A percentile compares a stretch with the other conserved stretches of the same genome.
These are phyloP conservation scores for Lichina pygmaea DNA, from an alignment of 495 filamentous ascomycete genomes.

Conservation along the genomic window DNA sequence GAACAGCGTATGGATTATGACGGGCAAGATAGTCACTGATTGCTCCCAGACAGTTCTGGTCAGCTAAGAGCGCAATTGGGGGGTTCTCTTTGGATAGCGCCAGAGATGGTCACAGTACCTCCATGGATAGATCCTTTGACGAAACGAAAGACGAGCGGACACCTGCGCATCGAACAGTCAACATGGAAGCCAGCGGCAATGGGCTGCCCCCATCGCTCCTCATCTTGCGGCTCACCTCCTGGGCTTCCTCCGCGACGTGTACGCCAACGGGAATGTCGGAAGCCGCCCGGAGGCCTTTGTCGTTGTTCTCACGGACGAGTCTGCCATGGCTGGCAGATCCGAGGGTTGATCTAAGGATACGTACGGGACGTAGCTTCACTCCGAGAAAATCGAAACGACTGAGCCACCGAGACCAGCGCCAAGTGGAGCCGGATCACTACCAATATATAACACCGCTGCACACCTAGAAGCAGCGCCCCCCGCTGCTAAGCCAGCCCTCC, in stretches of 20 bases:
- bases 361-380: too few species aligned
- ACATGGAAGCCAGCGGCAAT: too few species aligned
- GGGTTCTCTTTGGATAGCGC: neutral
- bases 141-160: slow-evolving; percentile 49
- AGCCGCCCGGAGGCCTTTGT: neutral
- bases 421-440: too few species aligned
- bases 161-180: slow-evolving; percentile 13
- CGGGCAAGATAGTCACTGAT: slow-evolving; percentile 28
- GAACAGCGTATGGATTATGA: slow-evolving; percentile 35
- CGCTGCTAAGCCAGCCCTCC: too few species aligned
- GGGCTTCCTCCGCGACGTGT: slow-evolving; percentile 28
- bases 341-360: too few species aligned
- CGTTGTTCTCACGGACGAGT: too few species aligned
- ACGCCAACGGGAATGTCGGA: slow-evolving; percentile 18
- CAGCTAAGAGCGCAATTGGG: neutral
- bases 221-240: slow-evolving; percentile 14
- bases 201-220: too few species aligned
- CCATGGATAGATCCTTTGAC: slow-evolving; percentile 50
- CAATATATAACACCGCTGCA: too few species aligned
- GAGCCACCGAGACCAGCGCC: too few species aligned
- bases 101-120: slow-evolving; percentile 6
- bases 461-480: too few species aligned
- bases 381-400: too few species aligned
- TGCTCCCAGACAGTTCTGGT: neutral
- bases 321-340: too few species aligned